Evolutionary conservation across 257 asterid species (phyloP).

Genomic region (Verbena officinalis): DNA sequence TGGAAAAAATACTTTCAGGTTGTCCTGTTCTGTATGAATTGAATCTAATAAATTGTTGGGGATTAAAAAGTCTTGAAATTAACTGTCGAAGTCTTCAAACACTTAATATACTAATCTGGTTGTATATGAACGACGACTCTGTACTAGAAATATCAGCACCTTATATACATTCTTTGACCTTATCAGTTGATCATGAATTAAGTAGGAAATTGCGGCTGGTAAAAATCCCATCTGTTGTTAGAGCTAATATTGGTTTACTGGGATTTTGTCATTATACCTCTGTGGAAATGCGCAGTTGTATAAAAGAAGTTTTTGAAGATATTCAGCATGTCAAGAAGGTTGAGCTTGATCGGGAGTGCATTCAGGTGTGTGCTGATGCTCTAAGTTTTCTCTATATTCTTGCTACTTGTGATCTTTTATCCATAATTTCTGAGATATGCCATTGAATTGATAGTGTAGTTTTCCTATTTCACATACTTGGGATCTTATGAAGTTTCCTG

Average conservation of each 20-base stretch:
- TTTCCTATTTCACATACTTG: too few species aligned
- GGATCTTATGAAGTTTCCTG: too few species aligned
- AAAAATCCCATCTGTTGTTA: slow-evolving; percentile 13
- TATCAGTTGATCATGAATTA: not conserved
- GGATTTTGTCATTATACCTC: not conserved
- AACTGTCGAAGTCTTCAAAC: not conserved
- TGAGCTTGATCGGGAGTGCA: not conserved
- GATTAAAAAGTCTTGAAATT: not conserved
- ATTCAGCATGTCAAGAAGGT: slow-evolving; percentile 4
- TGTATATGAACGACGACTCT: not conserved
- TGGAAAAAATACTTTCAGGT: slow-evolving; percentile 7
- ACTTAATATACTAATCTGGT: not conserved
- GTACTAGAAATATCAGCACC: slow-evolving; percentile 29
- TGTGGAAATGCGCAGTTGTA: not conserved
- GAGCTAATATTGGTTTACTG: not conserved
- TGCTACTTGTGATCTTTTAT: too few species aligned
- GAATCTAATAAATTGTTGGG: not conserved
- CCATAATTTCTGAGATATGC: too few species aligned
- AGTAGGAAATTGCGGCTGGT: not conserved
- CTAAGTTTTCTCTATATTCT: not conserved
- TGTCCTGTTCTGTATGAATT: slow-evolving; percentile 17
- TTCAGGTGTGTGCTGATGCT: slow-evolving; percentile 17
- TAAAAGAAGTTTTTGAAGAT: not conserved
- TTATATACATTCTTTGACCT: not conserved
- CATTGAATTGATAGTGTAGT: too few species aligned